A percentile compares a stretch with the other conserved stretches of the same genome.
phyloP scores from a whole-genome alignment of 495 filamentous ascomycete genomes.

The Aspergillus olivimuriae region DNA sequence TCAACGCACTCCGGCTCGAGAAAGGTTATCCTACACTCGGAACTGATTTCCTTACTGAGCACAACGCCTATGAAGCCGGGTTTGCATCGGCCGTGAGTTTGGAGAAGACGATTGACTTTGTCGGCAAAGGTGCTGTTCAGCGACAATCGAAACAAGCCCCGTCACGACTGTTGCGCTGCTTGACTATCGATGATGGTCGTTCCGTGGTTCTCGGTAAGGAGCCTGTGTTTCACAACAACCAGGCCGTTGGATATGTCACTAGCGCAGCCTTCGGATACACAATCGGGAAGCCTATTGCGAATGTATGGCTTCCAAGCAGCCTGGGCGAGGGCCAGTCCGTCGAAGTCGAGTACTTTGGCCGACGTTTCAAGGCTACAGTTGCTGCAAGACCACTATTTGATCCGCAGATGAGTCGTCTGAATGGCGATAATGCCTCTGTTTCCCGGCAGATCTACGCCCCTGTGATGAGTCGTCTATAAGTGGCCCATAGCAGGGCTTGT shows the following conservation, averaged over 20 bases:
- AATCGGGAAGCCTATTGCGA: slow-evolving; percentile 37
- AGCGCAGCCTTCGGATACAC: slow-evolving; percentile 43
- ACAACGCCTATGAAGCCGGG: slow-evolving; percentile 44
- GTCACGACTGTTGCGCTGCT: slow-evolving; percentile 27
- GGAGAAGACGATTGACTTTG: slow-evolving; percentile 30
- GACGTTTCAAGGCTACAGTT: slow-evolving; percentile 36
- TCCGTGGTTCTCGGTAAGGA: slow-evolving; percentile 46
- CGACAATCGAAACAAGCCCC: slow-evolving; percentile 15
- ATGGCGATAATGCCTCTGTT: too few species aligned
- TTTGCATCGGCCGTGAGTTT: slow-evolving; percentile 27
- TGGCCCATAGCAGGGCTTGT: too few species aligned
- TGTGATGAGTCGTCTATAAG: too few species aligned
- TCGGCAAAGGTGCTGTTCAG: slow-evolving; percentile 33
- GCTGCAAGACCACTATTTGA: slow-evolving; percentile 33
- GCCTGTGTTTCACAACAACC: slow-evolving; percentile 34
- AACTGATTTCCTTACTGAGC: slow-evolving; percentile 42
- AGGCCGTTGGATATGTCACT: slow-evolving; percentile 41
- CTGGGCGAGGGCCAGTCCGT: slow-evolving; percentile 28
- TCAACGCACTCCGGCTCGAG: slow-evolving; percentile 43
- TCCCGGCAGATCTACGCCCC: too few species aligned
- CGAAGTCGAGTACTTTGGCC: slow-evolving; percentile 45
- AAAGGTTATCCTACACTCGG: slow-evolving; percentile 41
- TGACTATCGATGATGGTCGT: slow-evolving; percentile 38
- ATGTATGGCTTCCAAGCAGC: slow-evolving; percentile 37
- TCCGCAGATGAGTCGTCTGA: slow-evolving; percentile 20